These are phyloP conservation scores for Crithidia expoeki DNA, from an alignment of 208 protist genomes.

Conservation along the genomic window DNA sequence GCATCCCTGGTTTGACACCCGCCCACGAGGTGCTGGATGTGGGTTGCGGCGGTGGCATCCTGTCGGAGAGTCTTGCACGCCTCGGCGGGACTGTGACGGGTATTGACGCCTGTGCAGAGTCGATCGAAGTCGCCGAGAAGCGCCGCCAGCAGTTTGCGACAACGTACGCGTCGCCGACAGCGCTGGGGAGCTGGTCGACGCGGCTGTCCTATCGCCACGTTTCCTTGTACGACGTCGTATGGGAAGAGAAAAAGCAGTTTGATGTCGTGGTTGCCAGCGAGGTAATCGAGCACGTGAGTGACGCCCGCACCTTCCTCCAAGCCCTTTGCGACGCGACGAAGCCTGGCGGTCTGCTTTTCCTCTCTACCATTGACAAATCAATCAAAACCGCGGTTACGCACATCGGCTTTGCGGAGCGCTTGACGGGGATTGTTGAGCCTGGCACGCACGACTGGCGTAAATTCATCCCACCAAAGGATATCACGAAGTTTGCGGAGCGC, in stretches of 20 bases:
- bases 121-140: constrained; percentile 72
- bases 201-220: constrained; percentile 34
- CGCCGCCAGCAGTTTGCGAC: constrained; percentile 21
- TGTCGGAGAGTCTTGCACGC: constrained; percentile 87
- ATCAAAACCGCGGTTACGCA: constrained; percentile 70
- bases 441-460: constrained; percentile 94
- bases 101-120: constrained; percentile 90
- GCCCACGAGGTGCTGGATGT: constrained; percentile 80
- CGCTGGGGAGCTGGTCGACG: constrained; percentile 29
- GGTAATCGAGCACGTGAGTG: constrained; percentile 94
- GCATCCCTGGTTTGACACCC: constrained; percentile 18
- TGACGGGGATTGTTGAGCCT: constrained; percentile 78
- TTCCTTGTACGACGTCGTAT: constrained; percentile 58
- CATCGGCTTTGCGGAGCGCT: constrained; percentile 87
- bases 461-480: constrained; percentile 84
- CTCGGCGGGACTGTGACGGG: constrained; percentile 89
- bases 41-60: constrained; percentile 92
- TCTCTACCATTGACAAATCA: constrained; percentile 94
- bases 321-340: constrained; percentile 79
- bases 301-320: constrained; percentile 84
- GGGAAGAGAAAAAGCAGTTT: constrained; percentile 29
- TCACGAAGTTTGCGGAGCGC: constrained; percentile 54
- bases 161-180: not conserved
- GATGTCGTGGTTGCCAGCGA: constrained; percentile 92
- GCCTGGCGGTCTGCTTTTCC: constrained; percentile 84